Evolutionary conservation across 805 yeast species (phyloP).

Genomic region (Starmera caribaea): DNA sequence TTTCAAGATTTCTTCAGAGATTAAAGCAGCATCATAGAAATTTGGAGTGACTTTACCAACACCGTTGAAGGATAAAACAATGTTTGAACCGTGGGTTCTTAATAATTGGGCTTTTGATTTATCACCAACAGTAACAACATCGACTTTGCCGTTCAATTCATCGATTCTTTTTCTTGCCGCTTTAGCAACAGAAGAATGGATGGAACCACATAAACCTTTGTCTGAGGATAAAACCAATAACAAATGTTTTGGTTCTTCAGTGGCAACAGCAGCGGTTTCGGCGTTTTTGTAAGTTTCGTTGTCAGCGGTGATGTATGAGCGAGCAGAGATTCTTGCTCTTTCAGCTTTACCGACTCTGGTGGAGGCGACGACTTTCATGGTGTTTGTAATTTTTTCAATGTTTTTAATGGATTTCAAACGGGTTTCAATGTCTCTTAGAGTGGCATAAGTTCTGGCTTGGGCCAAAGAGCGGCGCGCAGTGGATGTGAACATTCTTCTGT

Average conservation of each 20-base stretch:
- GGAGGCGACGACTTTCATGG: constrained; percentile 99
- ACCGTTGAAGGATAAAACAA: constrained; percentile 77
- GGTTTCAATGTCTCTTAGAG: constrained; percentile 96
- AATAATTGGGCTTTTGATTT: constrained; percentile 81
- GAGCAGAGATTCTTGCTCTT: constrained; percentile 83
- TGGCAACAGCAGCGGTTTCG: constrained; percentile 55
- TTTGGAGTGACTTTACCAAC: constrained; percentile 97
- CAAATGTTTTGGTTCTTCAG: constrained; percentile 53
- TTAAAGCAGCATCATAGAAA: constrained; percentile 79
- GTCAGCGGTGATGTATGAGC: constrained; percentile 77
- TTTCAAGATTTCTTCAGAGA: constrained; percentile 72
- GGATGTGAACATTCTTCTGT: too few species aligned
- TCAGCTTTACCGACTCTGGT: constrained; percentile 94
- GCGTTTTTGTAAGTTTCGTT: constrained; percentile 70
- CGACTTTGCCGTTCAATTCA: constrained; percentile 52
- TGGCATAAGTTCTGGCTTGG: constrained; percentile 71
- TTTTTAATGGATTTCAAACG: constrained; percentile 97
- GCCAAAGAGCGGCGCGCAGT: too few species aligned
- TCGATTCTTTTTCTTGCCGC: constrained; percentile 62
- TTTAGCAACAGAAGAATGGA: constrained; percentile 91
- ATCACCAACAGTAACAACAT: constrained; percentile 87
- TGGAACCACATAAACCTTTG: constrained; percentile 98
- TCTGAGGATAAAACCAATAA: constrained; percentile 88
- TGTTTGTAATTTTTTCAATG: constrained; percentile 98
- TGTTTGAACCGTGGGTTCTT: constrained; percentile 65